Base-by-base conservation (phyloP, 148 eudicot genomes). In the Drosera capensis region DNA sequence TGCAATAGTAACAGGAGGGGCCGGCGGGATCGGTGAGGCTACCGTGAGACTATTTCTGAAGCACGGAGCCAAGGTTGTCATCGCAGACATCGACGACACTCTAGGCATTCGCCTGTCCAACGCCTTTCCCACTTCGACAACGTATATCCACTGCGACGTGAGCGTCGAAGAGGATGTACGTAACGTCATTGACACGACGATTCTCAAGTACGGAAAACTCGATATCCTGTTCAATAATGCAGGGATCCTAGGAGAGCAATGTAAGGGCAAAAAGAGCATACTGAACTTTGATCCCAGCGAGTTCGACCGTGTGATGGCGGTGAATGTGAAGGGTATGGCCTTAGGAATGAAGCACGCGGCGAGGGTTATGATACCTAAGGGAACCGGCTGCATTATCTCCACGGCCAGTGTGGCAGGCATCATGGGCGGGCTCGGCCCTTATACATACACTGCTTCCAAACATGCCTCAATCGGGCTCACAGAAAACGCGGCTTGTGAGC, bases 1-100 rank as follows among this genome's bases (percentile, higher is more conserved):
- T 15, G 94, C 77, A 7, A 70, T 83, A 4, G 51, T 83, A 1
- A 83, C 94, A 1, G 94, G 94, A 18, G 94, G 87, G 1, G 94
- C 94, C 8, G 50, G 71, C 48, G 94, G 94, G 2, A 83, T 83
- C 20, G 87, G 94, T 4, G 87, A 73, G 48, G 75, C 73, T 16
- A 71, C 74, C 1, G 78, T 56, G 2, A 66, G 60, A 42, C 64
- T 79, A 16, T 83, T 82, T 40, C 73, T 61, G 1, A 51, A 22
- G 12, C 78, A 82, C 15, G 94, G 94, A 14, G 83, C 87, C 5
- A 65, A 60, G 20, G 83, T 83, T 0, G 58, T 83, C 0, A 75
- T 79, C 3, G 94, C 83, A 6, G 94, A 83, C 46, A 44, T 79
- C n/a, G 53, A 67, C 25, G 94, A 79, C 49, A 2, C 38, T 0